Base-by-base conservation (phyloP, 2,329 filamentous ascomycete species). In the Xylariales sp. region DNA sequence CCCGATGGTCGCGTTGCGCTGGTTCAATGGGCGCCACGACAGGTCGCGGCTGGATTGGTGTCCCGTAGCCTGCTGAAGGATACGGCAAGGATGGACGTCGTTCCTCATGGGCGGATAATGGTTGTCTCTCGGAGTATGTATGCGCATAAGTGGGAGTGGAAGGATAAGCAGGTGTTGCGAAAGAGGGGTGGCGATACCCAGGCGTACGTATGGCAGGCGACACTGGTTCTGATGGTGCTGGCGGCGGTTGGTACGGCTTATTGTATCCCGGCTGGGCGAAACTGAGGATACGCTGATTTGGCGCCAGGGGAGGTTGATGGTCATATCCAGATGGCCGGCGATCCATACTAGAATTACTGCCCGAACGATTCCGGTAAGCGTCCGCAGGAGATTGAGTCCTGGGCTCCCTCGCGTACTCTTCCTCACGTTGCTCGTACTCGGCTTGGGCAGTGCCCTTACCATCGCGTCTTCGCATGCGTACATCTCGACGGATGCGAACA, bases 401-500 rank as follows among this genome's bases (percentile, higher is more conserved):
- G 4, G 53, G 53, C 3, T 51, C 51, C 39, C 52, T 51, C 2
- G 49, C 28, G 37, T 51, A 57, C 5, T 78, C 76, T n/a, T 87
- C 81, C 57, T 82, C 84, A 16, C 85, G 80, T 50, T 80, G 77
- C 4, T 69, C 66, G 38, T 70, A 71, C 11, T 68, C 66, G 35
- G 59, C 63, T 35, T 69, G 68, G 32, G 66, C 65, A 36, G 69
- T 69, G 9, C 72, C 67, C 66, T 91, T 90, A 46, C 76, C 76
- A 46, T 88, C 86, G 27, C 88, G 82, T 57, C 88, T 84, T 64
- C 89, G 82, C 86, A 95, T 94, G 44, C 89, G 82, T 5, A 95
- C 88, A 65, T 97, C 93, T 49, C 93, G 86, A 43, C 93, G 81
- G 56, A 98, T 98, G 33, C 93, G 85, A 20, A 98, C 93, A 51